A percentile compares a stretch with the other conserved stretches of the same genome.
Conservation (phyloP, 768 basidiomycete genomes). For the Leucosporidium scottii region DNA sequence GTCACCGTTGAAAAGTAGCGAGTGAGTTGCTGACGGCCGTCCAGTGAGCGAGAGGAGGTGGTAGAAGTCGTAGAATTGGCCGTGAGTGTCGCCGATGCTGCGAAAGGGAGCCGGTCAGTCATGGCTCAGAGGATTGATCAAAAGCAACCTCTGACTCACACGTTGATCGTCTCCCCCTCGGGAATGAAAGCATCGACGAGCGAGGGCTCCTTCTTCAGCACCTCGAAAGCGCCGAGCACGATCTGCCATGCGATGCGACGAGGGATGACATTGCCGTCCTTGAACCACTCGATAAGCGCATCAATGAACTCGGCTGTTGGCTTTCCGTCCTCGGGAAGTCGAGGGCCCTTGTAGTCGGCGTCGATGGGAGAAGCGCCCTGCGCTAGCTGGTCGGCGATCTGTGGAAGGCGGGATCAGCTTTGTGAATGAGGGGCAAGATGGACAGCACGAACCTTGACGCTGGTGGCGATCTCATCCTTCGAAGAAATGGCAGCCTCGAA, state of each 20-base stretch:
- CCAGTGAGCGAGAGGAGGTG: constrained; percentile 81
- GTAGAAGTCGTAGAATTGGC: constrained; percentile 90
- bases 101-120: background rate
- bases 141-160: constrained; percentile 40
- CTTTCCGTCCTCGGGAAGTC: constrained; percentile 48
- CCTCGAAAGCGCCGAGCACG: constrained; percentile 70
- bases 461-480: constrained; percentile 83
- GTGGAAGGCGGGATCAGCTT: background rate
- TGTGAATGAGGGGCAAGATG: background rate
- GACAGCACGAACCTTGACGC: constrained; percentile 54
- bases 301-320: constrained; percentile 73
- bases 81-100: constrained; percentile 85
- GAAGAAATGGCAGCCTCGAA: constrained; percentile 57
- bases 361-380: constrained; percentile 53
- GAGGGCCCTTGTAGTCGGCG: constrained; percentile 64
- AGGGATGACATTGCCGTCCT: constrained; percentile 83
- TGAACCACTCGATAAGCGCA: constrained; percentile 85
- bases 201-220: constrained; percentile 69
- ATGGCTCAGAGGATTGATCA: too few relatives aligned
- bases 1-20: constrained; percentile 85
- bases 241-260: constrained; percentile 79
- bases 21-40: constrained; percentile 74
- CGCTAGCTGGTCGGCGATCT: constrained; percentile 29
- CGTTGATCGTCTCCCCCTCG: constrained; percentile 75
- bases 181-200: constrained; percentile 67